Evolutionary conservation across 1,284 basidiomycete genomes (phyloP).

Genomic region (Xerocomus nothofagi): DNA sequence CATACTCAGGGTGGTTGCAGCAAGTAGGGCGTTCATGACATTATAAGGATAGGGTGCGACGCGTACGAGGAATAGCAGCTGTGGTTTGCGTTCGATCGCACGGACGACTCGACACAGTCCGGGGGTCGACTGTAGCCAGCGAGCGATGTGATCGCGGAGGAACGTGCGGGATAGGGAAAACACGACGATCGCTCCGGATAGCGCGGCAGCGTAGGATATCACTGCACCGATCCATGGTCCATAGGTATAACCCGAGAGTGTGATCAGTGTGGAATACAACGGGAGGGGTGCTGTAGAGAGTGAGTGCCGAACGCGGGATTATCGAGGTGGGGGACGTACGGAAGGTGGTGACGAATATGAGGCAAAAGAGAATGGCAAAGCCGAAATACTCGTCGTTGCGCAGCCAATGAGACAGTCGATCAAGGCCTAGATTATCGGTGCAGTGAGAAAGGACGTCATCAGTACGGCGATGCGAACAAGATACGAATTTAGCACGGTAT

Average conservation of each 20-base stretch:
- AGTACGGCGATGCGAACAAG: slow-evolving; percentile 2
- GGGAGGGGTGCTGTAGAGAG: slow-evolving; percentile 67
- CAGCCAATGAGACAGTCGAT: slow-evolving; percentile 71
- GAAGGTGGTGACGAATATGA: slow-evolving; percentile 81
- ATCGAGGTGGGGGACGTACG: slow-evolving; percentile 53
- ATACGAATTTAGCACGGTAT: slow-evolving; percentile 5
- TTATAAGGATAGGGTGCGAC: slow-evolving; percentile 85
- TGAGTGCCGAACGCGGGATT: slow-evolving; percentile 4
- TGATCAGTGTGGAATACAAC: slow-evolving; percentile 85
- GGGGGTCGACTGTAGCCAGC: slow-evolving; percentile 65
- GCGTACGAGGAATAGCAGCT: slow-evolving; percentile 82
- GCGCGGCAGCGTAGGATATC: slow-evolving; percentile 83
- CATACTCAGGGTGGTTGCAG: slow-evolving; percentile 81
- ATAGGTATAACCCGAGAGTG: slow-evolving; percentile 85
- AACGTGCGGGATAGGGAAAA: slow-evolving; percentile 75
- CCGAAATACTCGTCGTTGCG: slow-evolving; percentile 66
- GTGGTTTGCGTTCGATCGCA: slow-evolving; percentile 85
- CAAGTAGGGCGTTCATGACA: slow-evolving; percentile 87
- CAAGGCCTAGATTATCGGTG: slow-evolving; percentile 50
- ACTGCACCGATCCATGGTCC: slow-evolving; percentile 77
- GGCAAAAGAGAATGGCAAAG: slow-evolving; percentile 67
- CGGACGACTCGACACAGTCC: slow-evolving; percentile 75
- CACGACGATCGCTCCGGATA: slow-evolving; percentile 76
- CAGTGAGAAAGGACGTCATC: too few species aligned
- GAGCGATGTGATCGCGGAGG: slow-evolving; percentile 66